Percentiles rank a stretch among this genome's conserved stretches.
phyloP scores from a whole-genome alignment of 2,329 filamentous ascomycete species.

The Ceratocystis ficicola region DNA sequence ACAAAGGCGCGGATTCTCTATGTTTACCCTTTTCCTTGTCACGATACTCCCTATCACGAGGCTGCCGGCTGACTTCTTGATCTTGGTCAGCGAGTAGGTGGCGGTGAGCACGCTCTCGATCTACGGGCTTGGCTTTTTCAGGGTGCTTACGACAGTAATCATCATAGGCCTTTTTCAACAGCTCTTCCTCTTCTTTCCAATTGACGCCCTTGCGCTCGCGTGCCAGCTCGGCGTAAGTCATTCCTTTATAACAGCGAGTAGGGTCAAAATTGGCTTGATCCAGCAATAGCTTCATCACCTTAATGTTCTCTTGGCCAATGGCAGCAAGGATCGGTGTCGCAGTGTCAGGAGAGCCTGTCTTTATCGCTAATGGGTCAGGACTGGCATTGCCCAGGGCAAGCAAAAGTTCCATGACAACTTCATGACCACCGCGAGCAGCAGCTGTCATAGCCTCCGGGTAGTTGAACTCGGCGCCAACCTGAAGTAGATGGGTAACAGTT shows the following conservation, averaged over 20 bases:
- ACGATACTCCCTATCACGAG: constrained; percentile 28
- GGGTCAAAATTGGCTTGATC: constrained; percentile 72
- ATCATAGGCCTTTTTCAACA: constrained; percentile 66
- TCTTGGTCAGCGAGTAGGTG: background rate
- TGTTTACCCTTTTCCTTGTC: constrained; percentile 11
- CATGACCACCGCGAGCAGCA: constrained; percentile 82
- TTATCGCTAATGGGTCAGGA: constrained; percentile 56
- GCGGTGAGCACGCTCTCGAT: constrained; percentile 28
- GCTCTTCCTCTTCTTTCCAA: constrained; percentile 77
- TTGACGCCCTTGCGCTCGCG: constrained; percentile 70
- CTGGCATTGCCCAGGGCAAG: constrained; percentile 54
- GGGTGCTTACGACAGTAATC: constrained; percentile 44
- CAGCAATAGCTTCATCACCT: constrained; percentile 69
- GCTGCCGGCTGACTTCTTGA: constrained; percentile 23
- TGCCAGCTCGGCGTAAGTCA: constrained; percentile 79
- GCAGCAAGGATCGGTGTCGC: constrained; percentile 89
- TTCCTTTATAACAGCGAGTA: constrained; percentile 60
- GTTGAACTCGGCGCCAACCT: constrained; percentile 48
- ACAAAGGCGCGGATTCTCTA: background rate
- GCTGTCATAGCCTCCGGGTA: constrained; percentile 83
- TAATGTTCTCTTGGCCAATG: constrained; percentile 77
- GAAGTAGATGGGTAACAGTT: constrained; percentile 48
- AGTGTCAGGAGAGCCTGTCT: constrained; percentile 51
- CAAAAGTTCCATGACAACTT: constrained; percentile 70
- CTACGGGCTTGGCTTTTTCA: constrained; percentile 41